Conservation (phyloP, 768 basidiomycete species). For the Russula virescens region DNA sequence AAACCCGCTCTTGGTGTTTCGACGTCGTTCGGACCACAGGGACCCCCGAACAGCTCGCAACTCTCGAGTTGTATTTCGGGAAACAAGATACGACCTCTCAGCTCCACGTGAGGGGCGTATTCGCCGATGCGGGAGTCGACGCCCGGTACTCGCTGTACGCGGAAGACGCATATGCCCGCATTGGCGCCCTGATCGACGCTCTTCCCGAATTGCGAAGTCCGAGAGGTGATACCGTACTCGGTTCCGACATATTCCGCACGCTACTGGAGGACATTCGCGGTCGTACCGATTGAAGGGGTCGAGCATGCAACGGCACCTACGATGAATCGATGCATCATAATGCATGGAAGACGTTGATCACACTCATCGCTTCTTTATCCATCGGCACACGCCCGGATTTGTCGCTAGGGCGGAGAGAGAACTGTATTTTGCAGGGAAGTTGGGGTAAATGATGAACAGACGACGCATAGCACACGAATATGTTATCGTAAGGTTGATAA, state of each 20-base stretch:
- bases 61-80: conserved; percentile 63
- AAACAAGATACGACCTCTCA: conserved; percentile 50
- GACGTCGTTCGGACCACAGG: conserved; percentile 71
- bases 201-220: conserved; percentile 54
- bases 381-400: neutral
- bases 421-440: neutral
- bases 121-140: conserved; percentile 61
- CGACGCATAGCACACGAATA: neutral
- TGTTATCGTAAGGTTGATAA: neutral
- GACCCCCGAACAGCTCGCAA: conserved; percentile 46
- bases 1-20: conserved; percentile 96
- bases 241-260: conserved; percentile 67
- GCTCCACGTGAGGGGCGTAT: conserved; percentile 61
- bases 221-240: conserved; percentile 37
- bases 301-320: neutral
- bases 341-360: neutral
- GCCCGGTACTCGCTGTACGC: conserved; percentile 74
- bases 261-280: conserved; percentile 84
- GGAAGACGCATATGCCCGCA: conserved; percentile 55
- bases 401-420: no score
- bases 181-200: conserved; percentile 62
- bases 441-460: neutral
- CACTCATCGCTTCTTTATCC: neutral
- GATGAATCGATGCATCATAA: neutral
- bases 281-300: conserved; percentile 37